phyloP scores from a whole-genome alignment of 441 rosid species.

The Erysimum cheiri region DNA sequence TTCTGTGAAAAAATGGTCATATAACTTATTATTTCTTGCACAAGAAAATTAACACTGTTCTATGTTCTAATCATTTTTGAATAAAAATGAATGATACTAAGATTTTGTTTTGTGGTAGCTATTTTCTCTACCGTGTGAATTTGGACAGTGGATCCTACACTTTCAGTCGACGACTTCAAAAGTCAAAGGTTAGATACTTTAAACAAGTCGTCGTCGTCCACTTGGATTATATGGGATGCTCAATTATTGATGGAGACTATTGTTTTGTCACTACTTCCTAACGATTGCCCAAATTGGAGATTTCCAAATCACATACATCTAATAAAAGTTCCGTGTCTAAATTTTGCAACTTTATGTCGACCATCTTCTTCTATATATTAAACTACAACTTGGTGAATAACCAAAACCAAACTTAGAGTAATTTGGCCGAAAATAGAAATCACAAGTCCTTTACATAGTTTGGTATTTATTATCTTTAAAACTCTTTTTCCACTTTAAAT shows the following conservation, averaged over 20 bases:
- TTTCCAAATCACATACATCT: not conserved
- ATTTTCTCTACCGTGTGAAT: slow-evolving; percentile 9
- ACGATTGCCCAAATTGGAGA: not conserved
- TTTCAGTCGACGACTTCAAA: slow-evolving; percentile 14
- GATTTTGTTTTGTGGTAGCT: slow-evolving; percentile 4
- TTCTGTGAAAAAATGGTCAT: too few relatives aligned
- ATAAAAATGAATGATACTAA: not conserved
- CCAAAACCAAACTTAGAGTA: not conserved
- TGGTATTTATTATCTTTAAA: not conserved
- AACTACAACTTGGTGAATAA: slow-evolving; percentile 22
- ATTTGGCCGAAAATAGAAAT: slow-evolving; percentile 12
- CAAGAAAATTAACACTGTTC: too few relatives aligned
- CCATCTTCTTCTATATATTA: slow-evolving; percentile 10
- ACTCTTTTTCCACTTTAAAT: not conserved
- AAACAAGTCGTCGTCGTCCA: not conserved
- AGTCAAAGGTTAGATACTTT: slow-evolving; percentile 16
- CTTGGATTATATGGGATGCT: not conserved
- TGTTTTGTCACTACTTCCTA: slow-evolving; percentile 35
- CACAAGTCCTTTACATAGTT: not conserved
- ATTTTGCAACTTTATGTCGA: slow-evolving; percentile 5
- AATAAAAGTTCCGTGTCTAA: slow-evolving; percentile 1
- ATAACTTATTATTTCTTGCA: too few relatives aligned
- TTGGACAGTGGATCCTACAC: not conserved
- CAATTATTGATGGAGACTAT: slow-evolving; percentile 22
- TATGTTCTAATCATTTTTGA: not conserved